Evolutionary conservation across 139 green algal genomes (phyloP).

Genomic region (Chlorella sp.): DNA sequence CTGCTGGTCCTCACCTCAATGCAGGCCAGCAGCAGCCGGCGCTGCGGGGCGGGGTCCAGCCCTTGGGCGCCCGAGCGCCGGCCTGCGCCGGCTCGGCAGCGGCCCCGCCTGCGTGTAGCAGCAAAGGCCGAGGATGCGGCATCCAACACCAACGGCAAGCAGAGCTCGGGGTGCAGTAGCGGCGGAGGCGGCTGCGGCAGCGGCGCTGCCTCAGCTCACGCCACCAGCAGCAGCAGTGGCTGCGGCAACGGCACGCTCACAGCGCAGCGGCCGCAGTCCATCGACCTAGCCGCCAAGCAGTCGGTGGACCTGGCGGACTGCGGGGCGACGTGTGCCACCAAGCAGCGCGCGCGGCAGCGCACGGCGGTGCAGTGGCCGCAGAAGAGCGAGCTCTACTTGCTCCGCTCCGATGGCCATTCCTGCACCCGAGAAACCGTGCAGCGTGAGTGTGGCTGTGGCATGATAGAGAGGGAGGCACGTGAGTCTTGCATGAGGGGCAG

Average conservation of each 20-base stretch:
- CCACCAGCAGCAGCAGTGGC: background rate
- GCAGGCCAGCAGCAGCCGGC: background rate
- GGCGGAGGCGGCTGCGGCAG: background rate
- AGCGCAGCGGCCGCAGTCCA: background rate
- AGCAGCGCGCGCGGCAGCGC: background rate
- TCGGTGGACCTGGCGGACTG: background rate
- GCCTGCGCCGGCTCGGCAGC: background rate
- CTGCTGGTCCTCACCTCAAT: background rate
- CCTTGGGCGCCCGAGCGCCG: background rate
- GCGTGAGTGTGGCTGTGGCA: background rate
- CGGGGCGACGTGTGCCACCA: background rate
- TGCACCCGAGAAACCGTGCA: slow-evolving; percentile 92
- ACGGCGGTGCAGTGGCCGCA: slow-evolving; percentile 6
- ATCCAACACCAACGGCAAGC: background rate
- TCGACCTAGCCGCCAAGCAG: too few relatives aligned
- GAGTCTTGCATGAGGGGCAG: too few relatives aligned
- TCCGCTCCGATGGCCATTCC: slow-evolving; percentile 91
- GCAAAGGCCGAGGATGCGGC: background rate
- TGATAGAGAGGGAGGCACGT: too few relatives aligned
- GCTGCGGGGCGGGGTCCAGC: background rate
- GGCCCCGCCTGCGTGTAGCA: background rate
- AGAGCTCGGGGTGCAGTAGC: background rate
- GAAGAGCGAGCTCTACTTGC: slow-evolving; percentile 28
- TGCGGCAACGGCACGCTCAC: background rate
- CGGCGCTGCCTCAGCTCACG: background rate